phyloP scores from a whole-genome alignment of 495 filamentous ascomycete genomes.

The Oidiodendron maius region DNA sequence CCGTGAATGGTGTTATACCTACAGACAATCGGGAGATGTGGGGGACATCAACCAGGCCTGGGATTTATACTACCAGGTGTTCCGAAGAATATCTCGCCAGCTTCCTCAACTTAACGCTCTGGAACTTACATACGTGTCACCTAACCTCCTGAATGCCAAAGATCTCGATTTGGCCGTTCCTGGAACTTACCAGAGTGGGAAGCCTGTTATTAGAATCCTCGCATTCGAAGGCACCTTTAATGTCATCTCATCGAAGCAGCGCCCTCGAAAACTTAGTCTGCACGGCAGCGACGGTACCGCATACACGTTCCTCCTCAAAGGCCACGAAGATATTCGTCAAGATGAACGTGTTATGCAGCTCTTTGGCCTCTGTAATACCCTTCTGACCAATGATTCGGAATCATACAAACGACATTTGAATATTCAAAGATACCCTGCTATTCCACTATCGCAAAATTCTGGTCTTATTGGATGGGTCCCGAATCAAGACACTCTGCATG shows the following conservation, averaged over 20 bases:
- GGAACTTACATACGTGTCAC: conserved; percentile 95
- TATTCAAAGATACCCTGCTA: conserved; percentile 90
- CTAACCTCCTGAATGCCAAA: conserved; percentile 73
- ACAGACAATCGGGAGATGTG: conserved; percentile 75
- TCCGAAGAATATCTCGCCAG: conserved; percentile 92
- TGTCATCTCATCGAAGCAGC: conserved; percentile 95
- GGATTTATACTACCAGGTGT: conserved; percentile 97
- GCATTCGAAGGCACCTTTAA: conserved; percentile 83
- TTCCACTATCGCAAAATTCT: conserved; percentile 92
- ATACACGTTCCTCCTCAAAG: conserved; percentile 88
- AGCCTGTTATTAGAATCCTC: conserved; percentile 77
- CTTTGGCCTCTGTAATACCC: conserved; percentile 92
- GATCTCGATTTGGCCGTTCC: conserved; percentile 89
- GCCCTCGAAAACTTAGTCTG: conserved; percentile 82
- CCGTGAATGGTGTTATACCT: conserved; percentile 91
- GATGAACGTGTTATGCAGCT: conserved; percentile 99
- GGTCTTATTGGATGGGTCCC: conserved; percentile 96
- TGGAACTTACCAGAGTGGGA: conserved; percentile 86
- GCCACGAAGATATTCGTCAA: conserved; percentile 96
- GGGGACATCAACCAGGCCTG: conserved; percentile 96
- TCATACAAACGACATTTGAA: conserved; percentile 94
- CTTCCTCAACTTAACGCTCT: conserved; percentile 83
- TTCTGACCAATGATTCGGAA: conserved; percentile 86
- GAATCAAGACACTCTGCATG: conserved; percentile 94
- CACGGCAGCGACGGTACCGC: conserved; percentile 79